Conservation (phyloP, 1,284 basidiomycete species). For the Ceratobasidium sp. region DNA sequence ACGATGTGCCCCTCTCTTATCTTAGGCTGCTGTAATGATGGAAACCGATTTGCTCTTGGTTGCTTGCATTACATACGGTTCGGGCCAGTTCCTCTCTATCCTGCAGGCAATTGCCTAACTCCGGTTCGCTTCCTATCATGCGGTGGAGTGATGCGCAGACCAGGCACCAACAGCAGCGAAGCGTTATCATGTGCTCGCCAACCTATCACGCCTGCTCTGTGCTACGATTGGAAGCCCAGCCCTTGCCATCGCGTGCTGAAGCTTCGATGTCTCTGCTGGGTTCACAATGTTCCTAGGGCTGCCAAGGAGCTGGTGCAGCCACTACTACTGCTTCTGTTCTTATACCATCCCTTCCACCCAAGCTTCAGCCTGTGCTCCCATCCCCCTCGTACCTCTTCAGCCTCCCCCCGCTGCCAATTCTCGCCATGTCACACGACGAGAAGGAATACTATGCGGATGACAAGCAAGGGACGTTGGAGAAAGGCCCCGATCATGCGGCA, state of each 20-base stretch:
- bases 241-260: slow-evolving; percentile 17
- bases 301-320: slow-evolving; percentile 33
- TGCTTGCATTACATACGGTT: background rate
- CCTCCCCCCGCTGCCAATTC: slow-evolving; percentile 4
- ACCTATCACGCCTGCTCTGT: slow-evolving; percentile 24
- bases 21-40: background rate
- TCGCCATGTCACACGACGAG: slow-evolving; percentile 49
- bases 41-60: background rate
- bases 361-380: background rate
- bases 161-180: slow-evolving; percentile 33
- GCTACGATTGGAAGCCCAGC: slow-evolving; percentile 36
- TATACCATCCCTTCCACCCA: background rate
- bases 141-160: slow-evolving; percentile 14
- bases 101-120: slow-evolving; percentile 22
- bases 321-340: background rate
- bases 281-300: slow-evolving; percentile 5
- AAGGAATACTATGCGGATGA: slow-evolving; percentile 46
- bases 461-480: slow-evolving; percentile 43
- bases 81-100: background rate
- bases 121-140: slow-evolving; percentile 23
- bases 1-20: background rate
- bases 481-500: slow-evolving; percentile 36
- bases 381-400: slow-evolving; percentile 31
- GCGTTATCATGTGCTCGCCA: slow-evolving; percentile 41
- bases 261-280: slow-evolving; percentile 16